These are phyloP conservation scores for Moelleriella libera DNA, from an alignment of 2,329 filamentous ascomycete species.

Conservation along the genomic window DNA sequence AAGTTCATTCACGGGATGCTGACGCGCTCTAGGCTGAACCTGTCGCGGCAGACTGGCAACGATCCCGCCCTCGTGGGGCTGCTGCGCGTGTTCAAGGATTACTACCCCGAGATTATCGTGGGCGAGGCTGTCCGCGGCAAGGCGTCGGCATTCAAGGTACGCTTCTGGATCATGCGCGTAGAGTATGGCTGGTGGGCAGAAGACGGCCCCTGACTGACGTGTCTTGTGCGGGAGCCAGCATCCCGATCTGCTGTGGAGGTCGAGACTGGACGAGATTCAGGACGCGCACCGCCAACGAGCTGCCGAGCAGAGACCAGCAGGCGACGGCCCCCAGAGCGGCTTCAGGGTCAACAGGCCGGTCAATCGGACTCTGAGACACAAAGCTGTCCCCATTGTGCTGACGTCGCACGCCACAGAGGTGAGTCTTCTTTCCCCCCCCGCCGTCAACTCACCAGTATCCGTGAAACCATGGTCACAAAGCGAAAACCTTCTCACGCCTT, in stretches of 20 bases:
- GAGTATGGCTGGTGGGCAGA: too few relatives aligned
- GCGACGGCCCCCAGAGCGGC: constrained; percentile 22
- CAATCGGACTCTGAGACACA: constrained; percentile 12
- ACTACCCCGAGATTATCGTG: constrained; percentile 78
- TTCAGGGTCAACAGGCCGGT: constrained; percentile 49
- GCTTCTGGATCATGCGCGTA: not conserved
- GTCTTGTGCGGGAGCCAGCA: constrained; percentile 30
- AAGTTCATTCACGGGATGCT: not conserved
- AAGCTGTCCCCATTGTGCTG: constrained; percentile 52
- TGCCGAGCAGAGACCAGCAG: constrained; percentile 18
- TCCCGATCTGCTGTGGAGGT: constrained; percentile 63
- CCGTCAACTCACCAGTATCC: not conserved
- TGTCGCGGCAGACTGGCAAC: constrained; percentile 49
- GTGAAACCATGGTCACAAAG: not conserved
- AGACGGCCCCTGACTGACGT: too few relatives aligned
- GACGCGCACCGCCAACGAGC: constrained; percentile 36
- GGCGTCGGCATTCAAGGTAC: constrained; percentile 47
- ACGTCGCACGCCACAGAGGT: constrained; percentile 62
- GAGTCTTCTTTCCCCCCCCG: constrained; percentile 6
- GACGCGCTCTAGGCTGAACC: constrained; percentile 28
- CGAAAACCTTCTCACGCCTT: not conserved
- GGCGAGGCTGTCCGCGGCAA: constrained; percentile 49
- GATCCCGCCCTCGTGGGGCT: constrained; percentile 63
- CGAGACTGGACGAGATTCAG: constrained; percentile 54
- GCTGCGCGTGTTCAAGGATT: constrained; percentile 75